Conservation (phyloP, 495 filamentous ascomycete species). For the Aspergillus diversus region DNA sequence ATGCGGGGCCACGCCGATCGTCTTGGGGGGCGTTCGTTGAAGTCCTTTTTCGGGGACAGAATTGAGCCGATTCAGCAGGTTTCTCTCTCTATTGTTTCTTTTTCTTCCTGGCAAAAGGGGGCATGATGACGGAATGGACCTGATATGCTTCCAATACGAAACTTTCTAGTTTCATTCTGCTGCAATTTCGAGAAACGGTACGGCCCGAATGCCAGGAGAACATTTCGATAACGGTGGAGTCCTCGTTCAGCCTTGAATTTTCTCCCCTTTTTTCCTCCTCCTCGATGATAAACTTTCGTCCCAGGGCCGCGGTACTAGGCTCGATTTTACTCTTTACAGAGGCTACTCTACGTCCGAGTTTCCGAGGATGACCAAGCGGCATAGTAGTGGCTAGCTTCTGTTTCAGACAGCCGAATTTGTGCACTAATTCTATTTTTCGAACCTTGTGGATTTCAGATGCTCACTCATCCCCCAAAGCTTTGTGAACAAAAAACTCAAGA, state of each 20-base stretch:
- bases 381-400: neutral
- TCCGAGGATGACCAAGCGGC: neutral
- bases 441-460: neutral
- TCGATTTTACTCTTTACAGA: neutral
- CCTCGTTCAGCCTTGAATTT: neutral
- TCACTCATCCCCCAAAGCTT: neutral
- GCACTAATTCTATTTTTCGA: neutral
- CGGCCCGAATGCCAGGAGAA: conserved; percentile 13
- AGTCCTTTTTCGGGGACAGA: neutral
- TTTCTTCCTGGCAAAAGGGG: neutral
- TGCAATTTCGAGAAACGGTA: conserved; percentile 3
- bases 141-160: neutral
- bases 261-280: neutral
- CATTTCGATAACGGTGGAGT: conserved; percentile 10
- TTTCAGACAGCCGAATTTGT: neutral
- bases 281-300: neutral
- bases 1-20: conserved; percentile 19
- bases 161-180: neutral
- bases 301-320: conserved; percentile 2
- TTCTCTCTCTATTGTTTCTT: neutral
- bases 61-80: neutral
- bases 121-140: neutral
- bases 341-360: neutral
- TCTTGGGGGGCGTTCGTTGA: conserved; percentile 13
- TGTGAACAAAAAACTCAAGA: neutral